phyloP scores from a whole-genome alignment of 305 asterid species.

The Rubia occidens region DNA sequence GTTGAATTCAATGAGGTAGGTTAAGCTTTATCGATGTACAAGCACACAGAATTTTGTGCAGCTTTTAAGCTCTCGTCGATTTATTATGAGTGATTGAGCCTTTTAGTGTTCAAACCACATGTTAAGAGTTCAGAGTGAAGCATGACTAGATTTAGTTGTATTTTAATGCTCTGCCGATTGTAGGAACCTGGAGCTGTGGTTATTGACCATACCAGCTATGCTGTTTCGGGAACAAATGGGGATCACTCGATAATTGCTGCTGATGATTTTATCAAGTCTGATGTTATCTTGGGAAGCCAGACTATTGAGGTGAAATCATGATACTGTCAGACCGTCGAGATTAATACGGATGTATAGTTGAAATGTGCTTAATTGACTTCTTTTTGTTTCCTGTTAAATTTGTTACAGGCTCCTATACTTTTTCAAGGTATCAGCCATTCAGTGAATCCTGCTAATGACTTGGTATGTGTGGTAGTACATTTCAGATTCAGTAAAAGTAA shows the following conservation, averaged over 20 bases:
- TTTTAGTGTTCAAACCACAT: background rate
- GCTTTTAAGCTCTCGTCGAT: conserved; percentile 4
- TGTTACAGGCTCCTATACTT: conserved; percentile 66
- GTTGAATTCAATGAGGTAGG: conserved; percentile 82
- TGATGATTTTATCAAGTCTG: conserved; percentile 57
- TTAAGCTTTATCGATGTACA: background rate
- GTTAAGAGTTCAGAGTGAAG: background rate
- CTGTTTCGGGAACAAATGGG: conserved; percentile 55
- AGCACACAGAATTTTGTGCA: background rate
- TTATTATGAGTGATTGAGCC: conserved; percentile 4
- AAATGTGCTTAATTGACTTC: background rate
- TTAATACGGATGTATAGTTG: background rate
- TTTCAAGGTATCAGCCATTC: conserved; percentile 81
- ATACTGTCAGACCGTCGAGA: background rate
- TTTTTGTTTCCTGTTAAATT: background rate
- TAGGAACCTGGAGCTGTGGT: conserved; percentile 74
- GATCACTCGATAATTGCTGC: conserved; percentile 65
- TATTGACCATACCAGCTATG: conserved; percentile 64
- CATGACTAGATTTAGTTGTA: conserved; percentile 11
- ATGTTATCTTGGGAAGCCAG: conserved; percentile 57
- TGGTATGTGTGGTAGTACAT: conserved; percentile 35
- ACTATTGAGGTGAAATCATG: conserved; percentile 44
- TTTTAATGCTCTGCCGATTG: conserved; percentile 1
- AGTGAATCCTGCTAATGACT: conserved; percentile 55
- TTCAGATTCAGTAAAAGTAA: conserved; percentile 2